Base-by-base conservation (phyloP, 805 yeast genomes). In the Metschnikowia koreensis region DNA sequence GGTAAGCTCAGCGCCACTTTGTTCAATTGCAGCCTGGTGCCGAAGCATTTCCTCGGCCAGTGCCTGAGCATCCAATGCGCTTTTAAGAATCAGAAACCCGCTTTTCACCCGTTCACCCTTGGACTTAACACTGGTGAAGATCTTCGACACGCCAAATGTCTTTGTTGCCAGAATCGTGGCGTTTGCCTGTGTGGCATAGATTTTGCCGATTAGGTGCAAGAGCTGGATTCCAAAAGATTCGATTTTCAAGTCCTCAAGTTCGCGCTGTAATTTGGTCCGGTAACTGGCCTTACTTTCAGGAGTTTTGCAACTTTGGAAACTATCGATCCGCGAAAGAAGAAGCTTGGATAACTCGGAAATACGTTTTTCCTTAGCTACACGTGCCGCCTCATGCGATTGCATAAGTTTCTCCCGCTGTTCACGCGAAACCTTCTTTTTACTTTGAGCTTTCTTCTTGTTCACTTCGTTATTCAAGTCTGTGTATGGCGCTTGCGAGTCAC, bases 171-270 rank as follows among this genome's bases (percentile, higher is more conserved):
- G 83, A 48, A 90, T 71, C 52, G 81, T 83, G 26, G 87, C 89
- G 52, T 81, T 75, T 2, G 96, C 96, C 63, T 90, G 90, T 36
- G 80, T 75, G 50, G 77, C 77, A 69, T 94, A 94, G 6, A 89
- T 81, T 54, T 79, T 80, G 16, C 98, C 97, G 55, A 94, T 86
- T 16, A 93, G 74, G 58, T 86, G 91, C 57, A 93, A 73, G 46
- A 94, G 76, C 69, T 93, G 96, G 46, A 93, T 70, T 12, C 99
- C 99, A 72, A 94, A 94, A 48, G 97, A 89, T 75, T 94, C 99
- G 79, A 90, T 82, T 68, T 94, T 94, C 65, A 94, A 74, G 55
- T 87, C 87, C 59, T 87, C 92, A 41, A 87, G 81, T 63, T 88
- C 94, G 49, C 74, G 72, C 38, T 71, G 68, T 29, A 88, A 71